phyloP scores from a whole-genome alignment of 495 filamentous ascomycete species.

The Lindgomyces ingoldianus region DNA sequence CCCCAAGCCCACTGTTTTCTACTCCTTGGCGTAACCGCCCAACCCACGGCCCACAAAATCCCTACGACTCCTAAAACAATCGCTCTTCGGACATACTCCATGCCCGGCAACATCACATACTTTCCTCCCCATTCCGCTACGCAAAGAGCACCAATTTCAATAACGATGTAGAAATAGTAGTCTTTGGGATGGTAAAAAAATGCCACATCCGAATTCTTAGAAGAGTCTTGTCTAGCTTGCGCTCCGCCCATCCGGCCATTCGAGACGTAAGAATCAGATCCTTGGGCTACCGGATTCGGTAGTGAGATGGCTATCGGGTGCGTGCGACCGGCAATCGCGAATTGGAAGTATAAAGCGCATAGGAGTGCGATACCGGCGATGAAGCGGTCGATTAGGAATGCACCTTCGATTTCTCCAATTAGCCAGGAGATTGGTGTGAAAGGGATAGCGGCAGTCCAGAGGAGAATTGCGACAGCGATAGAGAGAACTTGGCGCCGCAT shows the following conservation, averaged over 20 bases:
- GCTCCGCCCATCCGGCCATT: constrained; percentile 6
- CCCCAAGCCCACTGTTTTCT: constrained; percentile 17
- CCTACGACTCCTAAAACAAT: constrained; percentile 1
- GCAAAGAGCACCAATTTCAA: background rate
- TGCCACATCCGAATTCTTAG: background rate
- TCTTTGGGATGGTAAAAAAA: constrained; percentile 3
- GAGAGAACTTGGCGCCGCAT: constrained; percentile 2
- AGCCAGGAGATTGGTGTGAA: constrained; percentile 11
- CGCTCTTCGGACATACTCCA: background rate
- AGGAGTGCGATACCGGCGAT: constrained; percentile 7
- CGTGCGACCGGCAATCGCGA: background rate
- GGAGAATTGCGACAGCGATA: background rate
- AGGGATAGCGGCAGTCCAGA: constrained; percentile 15
- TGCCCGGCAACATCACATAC: background rate
- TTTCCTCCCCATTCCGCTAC: constrained; percentile 2
- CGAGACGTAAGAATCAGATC: background rate
- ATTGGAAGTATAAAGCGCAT: constrained; percentile 17
- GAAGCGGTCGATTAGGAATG: constrained; percentile 7
- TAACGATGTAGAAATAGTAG: background rate
- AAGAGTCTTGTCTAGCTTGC: background rate
- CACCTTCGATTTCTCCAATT: background rate
- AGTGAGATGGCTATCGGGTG: constrained; percentile 1
- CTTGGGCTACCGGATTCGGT: background rate
- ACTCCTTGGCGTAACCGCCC: constrained; percentile 2
- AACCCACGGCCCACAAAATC: constrained; percentile 9